Conservation (phyloP, 768 basidiomycete species). For the Tylopilus sp. region DNA sequence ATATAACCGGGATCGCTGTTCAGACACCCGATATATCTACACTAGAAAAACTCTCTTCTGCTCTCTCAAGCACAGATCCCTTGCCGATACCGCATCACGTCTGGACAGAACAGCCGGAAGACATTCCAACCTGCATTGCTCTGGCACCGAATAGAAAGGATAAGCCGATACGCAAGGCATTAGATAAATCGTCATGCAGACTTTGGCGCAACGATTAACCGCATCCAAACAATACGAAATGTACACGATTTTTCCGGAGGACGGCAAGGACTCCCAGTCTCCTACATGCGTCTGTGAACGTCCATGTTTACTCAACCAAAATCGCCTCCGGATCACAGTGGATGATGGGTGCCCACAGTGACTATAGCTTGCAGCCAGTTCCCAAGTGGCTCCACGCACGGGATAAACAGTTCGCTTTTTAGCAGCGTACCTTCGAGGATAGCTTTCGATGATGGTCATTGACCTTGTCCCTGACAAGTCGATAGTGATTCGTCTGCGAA, state of each 20-base stretch:
- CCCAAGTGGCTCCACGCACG: too few species aligned
- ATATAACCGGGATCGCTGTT: neutral
- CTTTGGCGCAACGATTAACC: slow-evolving; percentile 31
- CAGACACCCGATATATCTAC: slow-evolving; percentile 34
- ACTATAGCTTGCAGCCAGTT: too few species aligned
- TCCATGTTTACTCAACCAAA: too few species aligned
- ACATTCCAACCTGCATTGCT: slow-evolving; percentile 41
- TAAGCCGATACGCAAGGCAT: slow-evolving; percentile 36
- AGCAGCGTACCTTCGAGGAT: too few species aligned
- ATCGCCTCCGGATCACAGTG: too few species aligned
- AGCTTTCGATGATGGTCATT: too few species aligned
- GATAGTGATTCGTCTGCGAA: too few species aligned
- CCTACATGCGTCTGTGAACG: too few species aligned
- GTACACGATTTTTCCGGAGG: neutral
- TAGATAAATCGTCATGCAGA: slow-evolving; percentile 39
- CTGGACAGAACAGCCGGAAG: slow-evolving; percentile 45
- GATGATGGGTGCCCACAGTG: too few species aligned
- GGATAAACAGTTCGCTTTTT: too few species aligned
- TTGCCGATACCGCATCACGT: slow-evolving; percentile 37
- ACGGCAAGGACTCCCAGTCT: too few species aligned
- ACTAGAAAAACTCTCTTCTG: slow-evolving; percentile 30
- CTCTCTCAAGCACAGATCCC: slow-evolving; percentile 21
- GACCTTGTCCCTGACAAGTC: too few species aligned
- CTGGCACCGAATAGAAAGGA: slow-evolving; percentile 40
- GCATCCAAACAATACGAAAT: neutral